These are phyloP conservation scores for Typha latifolia DNA, from an alignment of 176 grass and related monocot species.

Conservation along the genomic window DNA sequence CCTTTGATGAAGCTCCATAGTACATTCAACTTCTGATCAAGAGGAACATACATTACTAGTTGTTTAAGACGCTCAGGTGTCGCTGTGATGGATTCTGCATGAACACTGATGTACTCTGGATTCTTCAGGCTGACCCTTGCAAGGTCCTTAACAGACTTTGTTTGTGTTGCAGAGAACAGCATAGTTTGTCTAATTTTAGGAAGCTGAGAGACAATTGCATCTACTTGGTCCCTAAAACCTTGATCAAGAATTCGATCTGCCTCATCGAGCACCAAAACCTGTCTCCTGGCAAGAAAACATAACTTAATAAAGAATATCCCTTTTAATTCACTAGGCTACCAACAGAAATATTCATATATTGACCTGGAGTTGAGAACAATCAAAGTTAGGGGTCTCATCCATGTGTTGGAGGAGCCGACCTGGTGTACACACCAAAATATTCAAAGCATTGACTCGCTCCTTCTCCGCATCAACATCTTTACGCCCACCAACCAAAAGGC, in stretches of 20 bases:
- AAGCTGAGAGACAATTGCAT: conserved; percentile 65
- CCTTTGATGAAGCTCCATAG: conserved; percentile 91
- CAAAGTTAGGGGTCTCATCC: conserved; percentile 64
- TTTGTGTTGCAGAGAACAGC: conserved; percentile 91
- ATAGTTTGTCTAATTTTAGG: conserved; percentile 71
- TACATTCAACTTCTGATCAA: conserved; percentile 88
- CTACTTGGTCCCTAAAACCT: conserved; percentile 56
- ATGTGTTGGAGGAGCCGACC: conserved; percentile 93
- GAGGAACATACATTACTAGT: conserved; percentile 55
- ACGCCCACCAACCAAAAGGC: conserved; percentile 58
- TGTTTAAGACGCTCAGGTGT: conserved; percentile 89
- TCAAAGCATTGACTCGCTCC: conserved; percentile 50
- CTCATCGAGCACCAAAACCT: conserved; percentile 93
- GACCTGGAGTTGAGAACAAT: conserved; percentile 89
- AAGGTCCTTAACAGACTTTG: conserved; percentile 84
- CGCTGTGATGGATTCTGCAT: conserved; percentile 58
- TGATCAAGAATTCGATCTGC: conserved; percentile 88
- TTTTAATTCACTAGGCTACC: background rate
- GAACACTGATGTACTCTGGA: conserved; percentile 87
- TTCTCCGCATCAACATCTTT: conserved; percentile 77
- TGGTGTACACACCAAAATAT: conserved; percentile 84
- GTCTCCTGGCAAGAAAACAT: conserved; percentile 23
- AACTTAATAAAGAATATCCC: conserved; percentile 10
- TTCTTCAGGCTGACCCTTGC: conserved; percentile 82
- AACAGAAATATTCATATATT: conserved; percentile 19